Conservation (phyloP, 1,284 basidiomycete genomes). For the Tausonia pullulans region DNA sequence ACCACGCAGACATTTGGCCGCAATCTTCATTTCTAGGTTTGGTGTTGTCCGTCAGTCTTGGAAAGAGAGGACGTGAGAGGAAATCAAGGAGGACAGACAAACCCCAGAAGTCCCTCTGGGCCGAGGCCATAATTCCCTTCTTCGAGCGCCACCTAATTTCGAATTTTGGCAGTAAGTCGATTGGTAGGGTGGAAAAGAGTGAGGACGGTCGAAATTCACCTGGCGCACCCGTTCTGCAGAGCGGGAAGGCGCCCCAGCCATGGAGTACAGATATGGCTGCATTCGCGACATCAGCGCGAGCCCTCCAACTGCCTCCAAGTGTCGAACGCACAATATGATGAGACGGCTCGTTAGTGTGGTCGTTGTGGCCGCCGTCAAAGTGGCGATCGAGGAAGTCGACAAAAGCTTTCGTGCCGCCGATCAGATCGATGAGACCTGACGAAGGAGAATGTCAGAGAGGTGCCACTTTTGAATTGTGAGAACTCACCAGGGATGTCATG, state of each 20-base stretch:
- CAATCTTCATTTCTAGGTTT: conserved; percentile 60
- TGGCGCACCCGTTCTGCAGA: conserved; percentile 58
- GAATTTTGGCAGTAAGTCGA: neutral
- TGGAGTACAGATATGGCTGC: conserved; percentile 59
- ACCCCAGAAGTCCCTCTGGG: conserved; percentile 52
- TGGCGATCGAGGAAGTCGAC: conserved; percentile 60
- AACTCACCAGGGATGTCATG: conserved; percentile 35
- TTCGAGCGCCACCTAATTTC: conserved; percentile 48
- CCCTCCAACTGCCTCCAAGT: no score
- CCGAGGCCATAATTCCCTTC: conserved; percentile 37
- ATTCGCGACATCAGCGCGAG: conserved; percentile 9
- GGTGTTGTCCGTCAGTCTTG: no score
- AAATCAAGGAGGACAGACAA: conserved; percentile 26
- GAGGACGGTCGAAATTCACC: conserved; percentile 40
- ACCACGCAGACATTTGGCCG: conserved; percentile 82
- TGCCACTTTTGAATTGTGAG: neutral
- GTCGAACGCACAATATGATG: conserved; percentile 15
- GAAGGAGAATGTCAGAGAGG: neutral
- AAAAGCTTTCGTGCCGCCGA: conserved; percentile 55
- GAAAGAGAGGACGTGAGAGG: neutral
- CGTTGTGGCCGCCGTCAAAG: conserved; percentile 68
- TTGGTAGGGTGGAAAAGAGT: neutral
- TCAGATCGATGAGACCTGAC: conserved; percentile 48
- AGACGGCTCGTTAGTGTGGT: conserved; percentile 64
- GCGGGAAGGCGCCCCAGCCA: conserved; percentile 56